Evolutionary conservation across 257 asterid species (phyloP), one percentile per base, ranked within the genome.

Genomic region (Solanum sejunctum): DNA sequence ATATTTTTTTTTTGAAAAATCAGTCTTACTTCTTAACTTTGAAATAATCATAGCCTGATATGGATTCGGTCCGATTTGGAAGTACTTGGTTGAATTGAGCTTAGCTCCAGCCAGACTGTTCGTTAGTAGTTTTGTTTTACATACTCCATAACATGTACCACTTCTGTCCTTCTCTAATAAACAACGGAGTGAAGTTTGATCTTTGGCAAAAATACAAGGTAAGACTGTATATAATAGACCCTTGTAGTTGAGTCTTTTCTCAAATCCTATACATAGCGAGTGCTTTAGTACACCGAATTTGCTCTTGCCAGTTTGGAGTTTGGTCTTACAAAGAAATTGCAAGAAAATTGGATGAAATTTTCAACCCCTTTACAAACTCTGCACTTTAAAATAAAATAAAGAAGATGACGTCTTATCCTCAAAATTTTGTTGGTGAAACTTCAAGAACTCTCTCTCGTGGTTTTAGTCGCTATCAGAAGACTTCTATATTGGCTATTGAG

Each of bases 211-310:
- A 32, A 32, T 32, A 0, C 3, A 2, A 32, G 36, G 3, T 32
- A 32, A 32, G 36, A 32, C 36, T 32, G 36, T 3, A 32, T 32
- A 32, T 32, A 32, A 2, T 32, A 3, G 0, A 32, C 0, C 0
- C 3, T 32, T 32, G 3, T 32, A 0, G 36, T 32, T 1, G 3
- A 3, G 0, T 32, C 3, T 3, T 32, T 3, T 0, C 3, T 0
- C 36, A 32, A 32, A 32, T 0, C 3, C 36, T 32, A 32, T 32
- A 3, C 3, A 32, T 32, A 32, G 36, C 36, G 36, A 32, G 36
- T 2, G 36, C 3, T 32, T 32, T 32, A 32, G 36, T 32, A 0
- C 36, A 32, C 36, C 3, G 36, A 0, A 32, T 3, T 32, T 32
- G 36, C 3, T 3, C 36, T 32, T 32, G 36, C 3, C 36, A 3